Conservation (phyloP, 2,329 filamentous ascomycete genomes). For the Arthroderma sp. region DNA sequence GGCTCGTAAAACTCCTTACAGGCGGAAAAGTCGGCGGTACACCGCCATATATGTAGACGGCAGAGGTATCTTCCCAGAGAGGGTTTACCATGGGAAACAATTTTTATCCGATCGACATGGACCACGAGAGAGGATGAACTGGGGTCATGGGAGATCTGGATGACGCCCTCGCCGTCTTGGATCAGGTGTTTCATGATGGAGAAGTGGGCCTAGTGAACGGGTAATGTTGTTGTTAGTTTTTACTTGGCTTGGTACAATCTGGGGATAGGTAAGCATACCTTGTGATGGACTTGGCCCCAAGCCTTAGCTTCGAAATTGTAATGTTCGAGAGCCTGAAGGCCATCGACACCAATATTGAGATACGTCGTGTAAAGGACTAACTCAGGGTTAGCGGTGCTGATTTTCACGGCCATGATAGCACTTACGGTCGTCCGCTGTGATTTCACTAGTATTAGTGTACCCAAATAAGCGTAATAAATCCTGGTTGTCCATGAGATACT, state of each 20-base stretch:
- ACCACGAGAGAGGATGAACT: slow-evolving; percentile 39
- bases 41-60: slow-evolving; percentile 49
- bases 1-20: slow-evolving; percentile 46
- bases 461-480: slow-evolving; percentile 35
- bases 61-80: slow-evolving; percentile 47
- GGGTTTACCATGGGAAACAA: slow-evolving; percentile 42
- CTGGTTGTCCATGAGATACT: slow-evolving; percentile 32
- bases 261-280: slow-evolving; percentile 26
- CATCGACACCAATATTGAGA: slow-evolving; percentile 30
- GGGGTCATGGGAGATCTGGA: slow-evolving; percentile 36
- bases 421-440: slow-evolving; percentile 28
- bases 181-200: slow-evolving; percentile 44
- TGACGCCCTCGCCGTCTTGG: slow-evolving; percentile 39
- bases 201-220: slow-evolving; percentile 20
- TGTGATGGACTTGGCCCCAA: slow-evolving; percentile 35
- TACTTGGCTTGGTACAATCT: too few species aligned
- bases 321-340: slow-evolving; percentile 27
- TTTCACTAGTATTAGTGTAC: slow-evolving; percentile 23
- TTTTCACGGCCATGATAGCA: not conserved
- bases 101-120: slow-evolving; percentile 44
- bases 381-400: not conserved
- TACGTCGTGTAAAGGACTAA: slow-evolving; percentile 31
- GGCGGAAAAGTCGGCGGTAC: slow-evolving; percentile 43
- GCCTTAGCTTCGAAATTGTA: slow-evolving; percentile 27
- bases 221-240: too few species aligned